phyloP scores from a whole-genome alignment of 768 basidiomycete species.

The Russula compacta region DNA sequence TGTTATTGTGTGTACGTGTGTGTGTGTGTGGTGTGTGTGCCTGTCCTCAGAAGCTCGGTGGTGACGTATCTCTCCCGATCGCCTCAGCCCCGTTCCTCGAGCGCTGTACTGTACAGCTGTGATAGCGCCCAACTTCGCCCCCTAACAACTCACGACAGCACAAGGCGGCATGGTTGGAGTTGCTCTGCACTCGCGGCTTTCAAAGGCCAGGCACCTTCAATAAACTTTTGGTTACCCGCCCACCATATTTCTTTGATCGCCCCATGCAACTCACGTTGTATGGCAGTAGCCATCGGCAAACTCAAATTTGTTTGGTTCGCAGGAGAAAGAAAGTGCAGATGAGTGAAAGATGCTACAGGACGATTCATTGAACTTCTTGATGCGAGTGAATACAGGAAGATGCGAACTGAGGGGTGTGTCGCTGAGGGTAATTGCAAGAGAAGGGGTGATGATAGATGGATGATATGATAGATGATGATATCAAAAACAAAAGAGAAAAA shows the following conservation, averaged over 20 bases:
- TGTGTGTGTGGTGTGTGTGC: no score
- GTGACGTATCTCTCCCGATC: no score
- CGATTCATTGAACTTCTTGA: neutral
- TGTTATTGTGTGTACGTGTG: no score
- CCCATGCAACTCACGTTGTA: neutral
- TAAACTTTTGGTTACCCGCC: neutral
- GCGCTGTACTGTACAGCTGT: no score
- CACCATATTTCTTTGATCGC: neutral
- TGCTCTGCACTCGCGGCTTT: neutral
- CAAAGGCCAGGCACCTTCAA: neutral
- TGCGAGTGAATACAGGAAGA: constrained; percentile 6
- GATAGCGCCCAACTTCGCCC: no score
- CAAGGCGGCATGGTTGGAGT: no score
- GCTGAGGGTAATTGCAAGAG: neutral
- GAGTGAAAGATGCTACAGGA: neutral
- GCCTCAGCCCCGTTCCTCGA: no score
- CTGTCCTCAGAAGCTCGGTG: no score
- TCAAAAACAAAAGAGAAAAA: neutral
- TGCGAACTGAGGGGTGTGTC: neutral
- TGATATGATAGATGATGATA: neutral
- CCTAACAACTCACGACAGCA: no score
- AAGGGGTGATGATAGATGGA: neutral
- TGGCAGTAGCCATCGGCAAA: neutral
- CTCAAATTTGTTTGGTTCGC: no score
- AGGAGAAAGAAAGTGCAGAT: neutral